Percentiles rank a stretch among this genome's conserved stretches.
phyloP scores from a whole-genome alignment of 2,329 filamentous ascomycete species.

The Aulographum hederae region DNA sequence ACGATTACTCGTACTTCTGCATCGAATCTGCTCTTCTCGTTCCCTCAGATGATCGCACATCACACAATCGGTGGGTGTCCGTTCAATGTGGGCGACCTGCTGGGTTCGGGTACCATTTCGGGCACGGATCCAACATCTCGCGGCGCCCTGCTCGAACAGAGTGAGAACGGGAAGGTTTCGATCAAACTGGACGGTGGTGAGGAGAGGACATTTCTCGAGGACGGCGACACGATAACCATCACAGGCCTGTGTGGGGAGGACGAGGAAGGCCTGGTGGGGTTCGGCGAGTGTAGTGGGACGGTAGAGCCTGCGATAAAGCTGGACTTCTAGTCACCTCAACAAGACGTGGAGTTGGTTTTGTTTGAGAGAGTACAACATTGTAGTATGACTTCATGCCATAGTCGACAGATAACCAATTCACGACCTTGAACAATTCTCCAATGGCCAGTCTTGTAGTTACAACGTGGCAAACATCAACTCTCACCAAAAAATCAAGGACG shows the following conservation, averaged over 20 bases:
- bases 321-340: no score
- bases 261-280: slow-evolving; percentile 52
- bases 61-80: slow-evolving; percentile 37
- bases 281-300: slow-evolving; percentile 52
- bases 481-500: no score
- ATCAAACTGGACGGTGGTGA: slow-evolving; percentile 46
- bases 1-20: slow-evolving; percentile 32
- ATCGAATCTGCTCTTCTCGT: slow-evolving; percentile 59
- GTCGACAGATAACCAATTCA: no score
- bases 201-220: slow-evolving; percentile 52
- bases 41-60: slow-evolving; percentile 58
- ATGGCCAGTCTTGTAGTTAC: no score
- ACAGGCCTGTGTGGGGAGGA: slow-evolving; percentile 44
- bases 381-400: no score
- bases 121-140: slow-evolving; percentile 38
- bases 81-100: slow-evolving; percentile 53
- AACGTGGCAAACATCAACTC: no score
- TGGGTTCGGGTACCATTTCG: slow-evolving; percentile 66
- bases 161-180: slow-evolving; percentile 45
- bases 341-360: no score
- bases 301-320: slow-evolving; percentile 31
- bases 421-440: no score
- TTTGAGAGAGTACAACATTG: no score
- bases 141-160: slow-evolving; percentile 58
- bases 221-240: slow-evolving; percentile 49